Evolutionary conservation across 2,329 filamentous ascomycete genomes (phyloP).

Genomic region (Amesomyces nigricolor): DNA sequence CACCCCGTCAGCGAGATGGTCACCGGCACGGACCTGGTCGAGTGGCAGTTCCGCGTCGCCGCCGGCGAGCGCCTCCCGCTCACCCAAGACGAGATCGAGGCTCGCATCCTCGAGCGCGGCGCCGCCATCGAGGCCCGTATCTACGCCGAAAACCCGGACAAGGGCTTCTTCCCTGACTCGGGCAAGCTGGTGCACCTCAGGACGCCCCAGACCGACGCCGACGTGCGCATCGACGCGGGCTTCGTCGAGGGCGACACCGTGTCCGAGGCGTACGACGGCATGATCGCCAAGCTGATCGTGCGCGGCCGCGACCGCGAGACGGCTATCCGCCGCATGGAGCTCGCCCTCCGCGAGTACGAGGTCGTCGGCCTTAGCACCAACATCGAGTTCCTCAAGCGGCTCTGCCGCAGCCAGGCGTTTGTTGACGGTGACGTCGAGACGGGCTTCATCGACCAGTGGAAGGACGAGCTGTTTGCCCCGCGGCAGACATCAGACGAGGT

Average conservation of each 20-base stretch:
- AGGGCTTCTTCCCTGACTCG: slow-evolving; percentile 90
- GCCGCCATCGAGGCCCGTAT: slow-evolving; percentile 94
- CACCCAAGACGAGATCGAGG: slow-evolving; percentile 61
- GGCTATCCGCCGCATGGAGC: slow-evolving; percentile 74
- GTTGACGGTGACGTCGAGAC: slow-evolving; percentile 87
- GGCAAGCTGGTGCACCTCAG: slow-evolving; percentile 78
- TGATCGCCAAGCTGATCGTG: slow-evolving; percentile 98
- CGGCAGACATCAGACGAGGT: slow-evolving; percentile 61
- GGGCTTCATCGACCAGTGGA: slow-evolving; percentile 89
- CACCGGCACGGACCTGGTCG: slow-evolving; percentile 69
- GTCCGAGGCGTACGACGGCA: slow-evolving; percentile 92
- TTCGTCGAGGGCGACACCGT: slow-evolving; percentile 89
- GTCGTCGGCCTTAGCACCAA: slow-evolving; percentile 91
- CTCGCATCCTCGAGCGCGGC: slow-evolving; percentile 66
- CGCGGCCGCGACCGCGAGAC: slow-evolving; percentile 71
- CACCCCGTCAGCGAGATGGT: slow-evolving; percentile 81
- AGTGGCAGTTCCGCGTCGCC: slow-evolving; percentile 86
- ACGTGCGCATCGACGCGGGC: slow-evolving; percentile 86
- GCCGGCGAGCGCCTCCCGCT: slow-evolving; percentile 53
- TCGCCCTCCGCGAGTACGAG: slow-evolving; percentile 82
- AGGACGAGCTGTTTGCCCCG: slow-evolving; percentile 67
- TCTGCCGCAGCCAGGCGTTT: slow-evolving; percentile 78
- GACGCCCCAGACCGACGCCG: slow-evolving; percentile 62
- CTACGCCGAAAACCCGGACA: slow-evolving; percentile 90
- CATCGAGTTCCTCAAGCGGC: slow-evolving; percentile 88